phyloP scores from a whole-genome alignment of 2,329 filamentous ascomycete species.

The Calonectria ilicicola region DNA sequence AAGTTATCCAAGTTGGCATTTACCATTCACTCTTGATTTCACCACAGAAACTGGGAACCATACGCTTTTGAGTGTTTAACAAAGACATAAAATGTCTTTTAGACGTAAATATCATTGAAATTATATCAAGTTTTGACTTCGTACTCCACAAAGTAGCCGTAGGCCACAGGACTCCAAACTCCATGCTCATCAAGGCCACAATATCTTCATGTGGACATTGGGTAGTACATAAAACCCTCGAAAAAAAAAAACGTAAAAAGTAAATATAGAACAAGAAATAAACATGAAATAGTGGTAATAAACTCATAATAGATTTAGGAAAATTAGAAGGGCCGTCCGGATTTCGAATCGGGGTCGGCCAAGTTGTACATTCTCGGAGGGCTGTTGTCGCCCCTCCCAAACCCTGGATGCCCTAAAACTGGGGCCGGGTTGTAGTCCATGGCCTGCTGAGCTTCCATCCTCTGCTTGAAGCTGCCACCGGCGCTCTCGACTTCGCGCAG shows the following conservation, averaged over 20 bases:
- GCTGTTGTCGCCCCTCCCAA: background rate
- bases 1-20: background rate
- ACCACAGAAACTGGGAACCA: background rate
- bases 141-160: background rate
- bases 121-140: background rate
- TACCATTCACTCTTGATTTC: background rate
- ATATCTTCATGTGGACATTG: background rate
- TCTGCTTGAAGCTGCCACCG: slow-evolving; percentile 3
- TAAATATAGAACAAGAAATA: background rate
- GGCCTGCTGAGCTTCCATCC: slow-evolving; percentile 6
- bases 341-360: background rate
- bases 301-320: background rate
- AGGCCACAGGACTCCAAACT: background rate
- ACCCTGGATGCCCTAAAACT: background rate
- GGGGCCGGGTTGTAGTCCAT: background rate
- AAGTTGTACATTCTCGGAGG: background rate
- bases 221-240: background rate
- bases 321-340: background rate
- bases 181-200: background rate
- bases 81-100: background rate
- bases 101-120: background rate
- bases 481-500: slow-evolving; percentile 10
- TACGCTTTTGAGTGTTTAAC: background rate
- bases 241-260: background rate
- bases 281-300: background rate